Evolutionary conservation across 805 yeast species (phyloP), one percentile per base, ranked within the genome.

Genomic region (Scheffersomyces amazonensis): DNA sequence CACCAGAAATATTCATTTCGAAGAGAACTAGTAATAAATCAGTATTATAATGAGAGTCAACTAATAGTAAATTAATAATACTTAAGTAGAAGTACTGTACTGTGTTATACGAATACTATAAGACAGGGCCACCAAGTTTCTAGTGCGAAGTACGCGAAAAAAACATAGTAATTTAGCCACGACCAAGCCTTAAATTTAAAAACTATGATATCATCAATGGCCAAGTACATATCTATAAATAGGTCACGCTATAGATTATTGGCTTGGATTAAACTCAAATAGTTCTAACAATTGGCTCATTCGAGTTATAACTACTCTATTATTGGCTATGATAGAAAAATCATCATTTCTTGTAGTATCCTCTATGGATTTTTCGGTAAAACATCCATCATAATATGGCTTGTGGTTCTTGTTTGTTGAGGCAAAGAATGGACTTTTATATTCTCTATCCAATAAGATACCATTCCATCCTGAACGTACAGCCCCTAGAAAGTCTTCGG

Each of bases 381-480:
- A 34, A 34, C 42, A 39, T n/a, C 34, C 38, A 15, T 34, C 41
- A 18, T 31, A 32, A 20, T 27, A 29, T 25, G n/a, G 33, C 19
- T 32, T 24, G 31, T 34, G 27, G 38, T 36, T 24, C 39, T 37
- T 27, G 42, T 29, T 29, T 33, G 16, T 44, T 38, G n/a, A n/a
- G n/a, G n/a, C n/a, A 16, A 54, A 47, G 24, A 49, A 49, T 13
- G 33, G 36, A 31, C 52, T 47, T 5, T 22, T 21, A 10, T 42
- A 42, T 7, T 49, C 42, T 47, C 86, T 64, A 49, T 80, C 84
- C 3, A 81, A 39, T 17, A 76, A 57, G 0, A 83, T 60, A 4
- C 83, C 79, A 37, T 76, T 78, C 78, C 87, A 76, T 0, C 89
- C 89, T 1, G 81, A 70, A 18, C 57, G 54, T 13, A 62, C 54